These are phyloP conservation scores for Nicotiana rustica DNA, from an alignment of 305 asterid species.

Conservation along the genomic window DNA sequence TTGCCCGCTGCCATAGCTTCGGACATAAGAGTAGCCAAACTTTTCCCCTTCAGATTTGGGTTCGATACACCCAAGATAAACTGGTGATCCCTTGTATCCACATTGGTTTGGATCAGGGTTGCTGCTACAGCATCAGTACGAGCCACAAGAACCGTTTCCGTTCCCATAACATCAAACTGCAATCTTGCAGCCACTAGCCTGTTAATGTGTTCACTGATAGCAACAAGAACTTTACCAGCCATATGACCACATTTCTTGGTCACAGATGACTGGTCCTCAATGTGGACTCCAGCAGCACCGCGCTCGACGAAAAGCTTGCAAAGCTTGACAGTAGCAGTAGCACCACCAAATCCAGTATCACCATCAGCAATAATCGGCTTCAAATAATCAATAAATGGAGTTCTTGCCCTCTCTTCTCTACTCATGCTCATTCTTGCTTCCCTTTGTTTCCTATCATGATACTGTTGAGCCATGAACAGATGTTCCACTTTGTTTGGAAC, in stretches of 20 bases:
- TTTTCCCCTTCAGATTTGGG: conserved; percentile 70
- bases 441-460: conserved; percentile 90
- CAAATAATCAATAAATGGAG: conserved; percentile 79
- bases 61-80: conserved; percentile 82
- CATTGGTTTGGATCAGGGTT: conserved; percentile 83
- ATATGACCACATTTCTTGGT: conserved; percentile 97
- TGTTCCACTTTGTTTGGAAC: conserved; percentile 97
- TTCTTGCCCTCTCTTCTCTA: conserved; percentile 78
- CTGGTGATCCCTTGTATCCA: conserved; percentile 90
- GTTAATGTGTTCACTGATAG: conserved; percentile 87
- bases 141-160: conserved; percentile 91
- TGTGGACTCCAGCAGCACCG: conserved; percentile 98
- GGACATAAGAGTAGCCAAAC: conserved; percentile 66
- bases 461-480: conserved; percentile 90
- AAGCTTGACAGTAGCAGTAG: conserved; percentile 95
- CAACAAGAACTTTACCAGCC: conserved; percentile 96
- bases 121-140: conserved; percentile 95
- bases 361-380: conserved; percentile 98
- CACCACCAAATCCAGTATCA: conserved; percentile 97
- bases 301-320: conserved; percentile 97
- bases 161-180: conserved; percentile 96
- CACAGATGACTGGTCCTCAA: conserved; percentile 94
- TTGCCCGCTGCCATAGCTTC: conserved; percentile 91
- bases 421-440: conserved; percentile 89
- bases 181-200: conserved; percentile 95